Percentiles rank a stretch among this genome's conserved stretches.
Conservation (phyloP, 2,329 filamentous ascomycete genomes). For the Chaetothyriales sp. region DNA sequence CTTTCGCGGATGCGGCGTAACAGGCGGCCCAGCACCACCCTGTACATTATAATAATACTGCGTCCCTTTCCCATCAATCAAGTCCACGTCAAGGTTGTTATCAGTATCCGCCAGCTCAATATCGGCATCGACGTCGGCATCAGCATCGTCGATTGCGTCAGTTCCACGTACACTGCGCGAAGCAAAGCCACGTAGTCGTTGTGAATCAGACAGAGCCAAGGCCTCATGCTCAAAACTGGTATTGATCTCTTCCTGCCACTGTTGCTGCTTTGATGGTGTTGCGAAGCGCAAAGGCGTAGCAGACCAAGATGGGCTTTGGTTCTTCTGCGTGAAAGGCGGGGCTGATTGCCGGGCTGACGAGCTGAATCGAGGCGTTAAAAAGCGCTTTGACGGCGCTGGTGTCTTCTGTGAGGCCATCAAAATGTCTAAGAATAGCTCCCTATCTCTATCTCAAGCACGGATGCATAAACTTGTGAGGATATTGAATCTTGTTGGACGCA, state of each 20-base stretch:
- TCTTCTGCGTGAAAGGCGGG: neutral
- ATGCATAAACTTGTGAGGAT: too few species aligned
- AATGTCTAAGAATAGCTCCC: neutral
- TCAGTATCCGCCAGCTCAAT: neutral
- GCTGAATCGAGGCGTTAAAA: conserved; percentile 8
- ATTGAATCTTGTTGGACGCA: too few species aligned
- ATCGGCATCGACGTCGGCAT: neutral
- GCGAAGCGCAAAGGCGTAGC: conserved; percentile 3
- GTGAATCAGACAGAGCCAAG: neutral
- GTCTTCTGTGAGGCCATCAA: conserved; percentile 4
- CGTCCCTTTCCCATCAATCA: neutral
- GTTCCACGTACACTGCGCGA: neutral
- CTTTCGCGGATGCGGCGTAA: conserved; percentile 3
- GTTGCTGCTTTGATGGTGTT: neutral
- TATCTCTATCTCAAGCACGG: too few species aligned
- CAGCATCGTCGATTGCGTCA: neutral
- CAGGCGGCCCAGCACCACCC: neutral
- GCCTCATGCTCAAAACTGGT: conserved; percentile 9
- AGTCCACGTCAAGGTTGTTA: neutral
- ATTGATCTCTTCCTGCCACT: conserved; percentile 10
- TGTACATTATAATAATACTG: neutral
- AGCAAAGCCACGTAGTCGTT: neutral
- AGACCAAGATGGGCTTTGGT: conserved; percentile 1
- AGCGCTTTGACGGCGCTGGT: conserved; percentile 9
- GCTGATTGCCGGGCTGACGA: conserved; percentile 6